Percentiles rank a stretch among this genome's conserved stretches.
Conservation (phyloP, 2,329 filamentous ascomycete species). For the Lomentospora prolificans region DNA sequence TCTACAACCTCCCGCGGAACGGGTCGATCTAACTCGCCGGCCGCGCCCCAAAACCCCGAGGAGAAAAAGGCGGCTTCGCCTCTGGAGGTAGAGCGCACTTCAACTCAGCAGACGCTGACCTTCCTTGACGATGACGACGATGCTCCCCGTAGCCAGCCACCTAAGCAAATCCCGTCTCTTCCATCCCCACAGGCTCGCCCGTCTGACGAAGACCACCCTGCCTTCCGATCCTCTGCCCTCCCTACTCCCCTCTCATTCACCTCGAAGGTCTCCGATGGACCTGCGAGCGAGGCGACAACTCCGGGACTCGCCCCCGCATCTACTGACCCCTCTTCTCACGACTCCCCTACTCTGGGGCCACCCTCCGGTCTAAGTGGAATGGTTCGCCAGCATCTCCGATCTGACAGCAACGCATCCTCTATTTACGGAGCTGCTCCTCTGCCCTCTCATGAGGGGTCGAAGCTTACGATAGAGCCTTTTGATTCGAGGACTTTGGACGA, state of each 20-base stretch:
- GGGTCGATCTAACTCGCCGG: slow-evolving; percentile 36
- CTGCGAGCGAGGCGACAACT: slow-evolving; percentile 9
- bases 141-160: slow-evolving; percentile 17
- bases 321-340: slow-evolving; percentile 27
- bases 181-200: slow-evolving; percentile 25
- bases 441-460: slow-evolving; percentile 18
- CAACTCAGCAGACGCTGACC: slow-evolving; percentile 26
- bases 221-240: slow-evolving; percentile 35
- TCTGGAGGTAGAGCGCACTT: slow-evolving; percentile 19
- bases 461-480: slow-evolving; percentile 26
- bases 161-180: slow-evolving; percentile 12
- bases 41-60: slow-evolving; percentile 25
- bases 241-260: slow-evolving; percentile 31
- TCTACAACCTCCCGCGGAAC: slow-evolving; percentile 31
- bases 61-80: slow-evolving; percentile 17
- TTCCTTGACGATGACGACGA: slow-evolving; percentile 36
- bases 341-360: slow-evolving; percentile 75
- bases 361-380: slow-evolving; percentile 63
- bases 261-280: slow-evolving; percentile 16
- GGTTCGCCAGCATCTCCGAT: slow-evolving; percentile 75
- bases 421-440: slow-evolving; percentile 48
- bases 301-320: neutral
- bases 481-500: slow-evolving; percentile 20
- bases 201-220: slow-evolving; percentile 44
- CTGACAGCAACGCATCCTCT: slow-evolving; percentile 72